Conservation (phyloP, 352 stramenopile species). For the Pythium brassicae region DNA sequence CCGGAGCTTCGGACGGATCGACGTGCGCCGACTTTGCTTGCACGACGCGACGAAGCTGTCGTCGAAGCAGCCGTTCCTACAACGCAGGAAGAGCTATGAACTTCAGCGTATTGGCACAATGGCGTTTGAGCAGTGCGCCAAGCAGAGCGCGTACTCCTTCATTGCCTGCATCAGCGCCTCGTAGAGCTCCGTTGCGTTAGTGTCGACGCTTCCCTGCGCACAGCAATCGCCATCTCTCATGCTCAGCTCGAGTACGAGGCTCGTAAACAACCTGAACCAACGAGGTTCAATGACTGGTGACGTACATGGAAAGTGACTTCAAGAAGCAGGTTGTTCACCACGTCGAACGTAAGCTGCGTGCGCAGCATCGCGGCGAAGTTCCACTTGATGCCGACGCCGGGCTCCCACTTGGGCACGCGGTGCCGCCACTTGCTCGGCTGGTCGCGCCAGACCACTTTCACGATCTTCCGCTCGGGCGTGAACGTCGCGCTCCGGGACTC, state of each 20-base stretch:
- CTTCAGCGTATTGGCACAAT: neutral
- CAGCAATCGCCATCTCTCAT: neutral
- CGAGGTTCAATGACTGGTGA: too few species aligned
- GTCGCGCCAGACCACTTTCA: slow-evolving; percentile 90
- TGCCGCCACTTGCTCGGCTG: slow-evolving; percentile 43
- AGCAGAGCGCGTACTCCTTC: slow-evolving; percentile 23
- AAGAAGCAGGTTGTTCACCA: slow-evolving; percentile 44
- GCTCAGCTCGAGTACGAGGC: neutral
- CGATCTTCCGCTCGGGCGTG: slow-evolving; percentile 72
- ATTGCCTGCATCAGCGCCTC: slow-evolving; percentile 40
- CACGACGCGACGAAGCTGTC: slow-evolving; percentile 35
- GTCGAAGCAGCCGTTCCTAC: slow-evolving; percentile 51
- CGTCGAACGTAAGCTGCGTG: slow-evolving; percentile 61
- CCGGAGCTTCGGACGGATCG: slow-evolving; percentile 15
- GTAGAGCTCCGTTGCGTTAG: slow-evolving; percentile 27
- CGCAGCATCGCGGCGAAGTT: slow-evolving; percentile 38
- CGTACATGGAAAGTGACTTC: slow-evolving; percentile 57
- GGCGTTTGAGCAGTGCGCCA: neutral
- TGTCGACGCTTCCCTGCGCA: slow-evolving; percentile 28
- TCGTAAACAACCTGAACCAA: neutral
- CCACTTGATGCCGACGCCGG: slow-evolving; percentile 21
- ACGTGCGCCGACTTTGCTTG: slow-evolving; percentile 30
- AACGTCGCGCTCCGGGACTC: slow-evolving; percentile 84
- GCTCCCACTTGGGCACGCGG: slow-evolving; percentile 4
- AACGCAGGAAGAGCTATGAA: neutral